These are phyloP conservation scores for Tricholoma saponaceum DNA, from an alignment of 768 basidiomycete genomes.

Conservation along the genomic window DNA sequence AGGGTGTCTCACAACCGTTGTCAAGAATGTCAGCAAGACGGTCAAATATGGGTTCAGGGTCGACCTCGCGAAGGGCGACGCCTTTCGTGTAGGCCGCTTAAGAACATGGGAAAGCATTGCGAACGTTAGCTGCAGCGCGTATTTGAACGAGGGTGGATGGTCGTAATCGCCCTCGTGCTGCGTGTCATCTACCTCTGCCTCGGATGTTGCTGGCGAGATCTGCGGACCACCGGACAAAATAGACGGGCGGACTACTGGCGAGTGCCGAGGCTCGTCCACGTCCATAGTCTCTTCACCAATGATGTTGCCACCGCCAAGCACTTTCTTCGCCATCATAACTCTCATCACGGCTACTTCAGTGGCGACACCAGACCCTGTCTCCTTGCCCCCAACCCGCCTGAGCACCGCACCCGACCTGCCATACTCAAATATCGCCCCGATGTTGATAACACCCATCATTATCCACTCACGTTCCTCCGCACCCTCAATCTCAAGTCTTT, in stretches of 20 bases:
- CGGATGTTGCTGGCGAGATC: slow-evolving; percentile 29
- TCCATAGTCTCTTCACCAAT: slow-evolving; percentile 58
- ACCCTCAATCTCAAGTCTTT: slow-evolving; percentile 79
- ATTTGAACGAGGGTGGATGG: slow-evolving; percentile 61
- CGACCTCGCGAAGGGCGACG: slow-evolving; percentile 49
- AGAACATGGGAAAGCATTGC: slow-evolving; percentile 72
- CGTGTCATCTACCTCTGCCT: slow-evolving; percentile 17
- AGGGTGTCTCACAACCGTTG: slow-evolving; percentile 65
- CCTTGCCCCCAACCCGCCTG: slow-evolving; percentile 58
- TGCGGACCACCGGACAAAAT: background rate
- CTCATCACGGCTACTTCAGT: slow-evolving; percentile 15
- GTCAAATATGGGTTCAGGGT: slow-evolving; percentile 85
- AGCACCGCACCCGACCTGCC: slow-evolving; percentile 73
- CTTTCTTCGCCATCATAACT: slow-evolving; percentile 2
- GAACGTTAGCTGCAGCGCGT: slow-evolving; percentile 78
- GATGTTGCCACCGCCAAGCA: slow-evolving; percentile 21
- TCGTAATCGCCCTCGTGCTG: slow-evolving; percentile 28
- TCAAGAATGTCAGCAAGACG: slow-evolving; percentile 83
- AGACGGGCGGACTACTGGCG: slow-evolving; percentile 19
- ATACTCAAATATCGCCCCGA: slow-evolving; percentile 83
- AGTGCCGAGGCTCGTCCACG: slow-evolving; percentile 46
- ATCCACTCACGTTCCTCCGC: slow-evolving; percentile 89
- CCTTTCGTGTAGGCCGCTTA: slow-evolving; percentile 53
- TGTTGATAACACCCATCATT: slow-evolving; percentile 90
- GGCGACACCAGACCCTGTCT: slow-evolving; percentile 28